Conservation (phyloP, 306 rosid species). For the Cucurbita maxima region DNA sequence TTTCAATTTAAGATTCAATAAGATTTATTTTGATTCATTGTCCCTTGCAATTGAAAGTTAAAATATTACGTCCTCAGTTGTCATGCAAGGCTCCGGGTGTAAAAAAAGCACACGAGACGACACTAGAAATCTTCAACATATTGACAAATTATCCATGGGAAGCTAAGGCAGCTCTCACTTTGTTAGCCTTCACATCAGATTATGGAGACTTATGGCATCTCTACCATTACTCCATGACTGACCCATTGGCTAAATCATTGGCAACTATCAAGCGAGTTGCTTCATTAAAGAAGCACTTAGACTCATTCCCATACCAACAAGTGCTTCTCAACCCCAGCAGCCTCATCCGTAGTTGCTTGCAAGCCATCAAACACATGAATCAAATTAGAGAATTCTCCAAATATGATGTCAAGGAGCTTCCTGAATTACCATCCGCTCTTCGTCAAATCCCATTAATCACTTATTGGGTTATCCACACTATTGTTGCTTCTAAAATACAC, state of each 20-base stretch:
- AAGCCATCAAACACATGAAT: not conserved
- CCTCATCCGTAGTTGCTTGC: not conserved
- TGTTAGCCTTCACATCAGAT: not conserved
- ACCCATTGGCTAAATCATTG: conserved; percentile 1
- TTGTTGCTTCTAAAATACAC: not conserved
- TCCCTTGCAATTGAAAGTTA: not conserved
- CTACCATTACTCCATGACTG: not conserved
- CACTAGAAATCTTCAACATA: not conserved
- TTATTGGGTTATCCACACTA: conserved; percentile 4
- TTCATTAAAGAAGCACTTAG: not conserved
- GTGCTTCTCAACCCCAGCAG: not conserved
- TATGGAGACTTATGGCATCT: conserved; percentile 12
- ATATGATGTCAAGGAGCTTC: conserved; percentile 1
- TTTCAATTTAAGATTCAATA: too few species aligned
- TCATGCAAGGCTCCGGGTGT: conserved; percentile 9
- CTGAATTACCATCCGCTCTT: not conserved
- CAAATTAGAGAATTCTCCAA: not conserved
- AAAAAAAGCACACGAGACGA: not conserved
- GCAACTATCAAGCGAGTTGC: conserved; percentile 2
- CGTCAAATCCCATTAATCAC: conserved; percentile 1
- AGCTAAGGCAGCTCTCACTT: conserved; percentile 3
- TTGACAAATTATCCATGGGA: conserved; percentile 4
- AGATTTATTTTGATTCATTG: not conserved
- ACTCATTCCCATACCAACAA: not conserved
- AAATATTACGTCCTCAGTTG: not conserved